Base-by-base conservation (phyloP, 2,329 filamentous ascomycete species). In the Fusarium marasasianum region DNA sequence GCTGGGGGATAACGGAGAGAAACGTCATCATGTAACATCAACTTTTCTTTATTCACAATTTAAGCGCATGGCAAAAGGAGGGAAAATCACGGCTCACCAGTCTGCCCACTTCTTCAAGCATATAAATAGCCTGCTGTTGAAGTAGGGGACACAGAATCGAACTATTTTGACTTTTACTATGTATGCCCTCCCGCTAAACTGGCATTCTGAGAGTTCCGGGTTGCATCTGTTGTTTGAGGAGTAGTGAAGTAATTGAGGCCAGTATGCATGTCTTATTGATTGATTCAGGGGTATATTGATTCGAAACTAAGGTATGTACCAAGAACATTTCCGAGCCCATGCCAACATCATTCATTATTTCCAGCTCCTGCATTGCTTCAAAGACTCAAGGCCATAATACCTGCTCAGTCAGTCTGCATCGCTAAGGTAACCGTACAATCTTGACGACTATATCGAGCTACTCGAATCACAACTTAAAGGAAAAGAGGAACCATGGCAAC, bases 401-500 rank as follows among this genome's bases (percentile, higher is more conserved):
- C 26, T 40, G 45, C 22, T 33, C 14, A 35, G 17, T 13, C 24
- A 37, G 14, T 33, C 37, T 10, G 18, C 17, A 5, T 17, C 5
- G 4, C n/a, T 11, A 18, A 22, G 15, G 15, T 18, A 37, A 6
- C 5, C 20, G 17, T 43, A 54, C 3, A 35, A 35, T 33, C 17
- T 54, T 14, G 4, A 50, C 8, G 2, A 33, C 35, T 35, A 15
- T 35, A 14, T 41, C 20, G 48, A 45, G 24, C 6, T 48, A 20
- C 14, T 24, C 18, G n/a, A 33, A 6, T 45, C 22, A 6, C 26
- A 40, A 18, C 29, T 75, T 69, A 81, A n/a, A 80, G 69, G 47
- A 80, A 17, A 29, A 81, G 67, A 55, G 79, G 79, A 35, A 77
- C 35, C 6, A 79, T 50, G 13, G 66, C 79, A 18, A 80, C 18